These are phyloP conservation scores for Dioscorea alata DNA, from an alignment of 106 monocot genomes.

Conservation along the genomic window DNA sequence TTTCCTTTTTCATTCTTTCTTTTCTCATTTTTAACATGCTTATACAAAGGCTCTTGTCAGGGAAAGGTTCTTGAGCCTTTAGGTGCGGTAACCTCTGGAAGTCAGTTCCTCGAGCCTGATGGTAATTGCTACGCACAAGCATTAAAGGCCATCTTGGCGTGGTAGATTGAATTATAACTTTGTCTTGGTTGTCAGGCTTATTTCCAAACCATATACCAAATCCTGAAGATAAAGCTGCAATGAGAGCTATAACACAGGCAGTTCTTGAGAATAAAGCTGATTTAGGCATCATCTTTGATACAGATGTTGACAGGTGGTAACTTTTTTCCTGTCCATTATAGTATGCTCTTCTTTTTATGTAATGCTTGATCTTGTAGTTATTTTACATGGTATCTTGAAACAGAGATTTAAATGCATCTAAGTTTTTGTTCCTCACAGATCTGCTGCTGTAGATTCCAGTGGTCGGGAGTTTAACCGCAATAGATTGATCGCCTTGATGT, in stretches of 20 bases:
- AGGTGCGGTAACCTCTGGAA: constrained; percentile 81
- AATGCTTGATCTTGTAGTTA: background rate
- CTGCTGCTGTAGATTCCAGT: constrained; percentile 93
- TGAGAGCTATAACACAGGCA: constrained; percentile 91
- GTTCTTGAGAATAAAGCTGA: constrained; percentile 88
- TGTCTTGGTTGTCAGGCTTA: constrained; percentile 44
- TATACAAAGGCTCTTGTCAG: constrained; percentile 24
- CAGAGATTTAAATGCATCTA: background rate
- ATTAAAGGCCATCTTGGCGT: background rate
- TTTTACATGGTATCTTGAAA: background rate
- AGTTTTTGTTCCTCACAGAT: constrained; percentile 32
- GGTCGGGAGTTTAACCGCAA: constrained; percentile 89
- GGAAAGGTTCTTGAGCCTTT: constrained; percentile 88
- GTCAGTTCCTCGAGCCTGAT: constrained; percentile 94
- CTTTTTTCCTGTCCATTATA: background rate
- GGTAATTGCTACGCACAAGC: constrained; percentile 34
- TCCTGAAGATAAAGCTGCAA: constrained; percentile 91
- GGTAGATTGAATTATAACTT: background rate
- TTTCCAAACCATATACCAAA: constrained; percentile 99
- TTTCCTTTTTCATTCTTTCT: background rate
- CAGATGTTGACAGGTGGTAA: constrained; percentile 94
- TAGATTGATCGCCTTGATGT: constrained; percentile 91
- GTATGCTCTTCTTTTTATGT: background rate
- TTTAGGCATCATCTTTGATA: constrained; percentile 98
- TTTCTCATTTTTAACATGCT: background rate